Evolutionary conservation across 1,284 basidiomycete genomes (phyloP).

Genomic region (Veloporphyrellus conicus): DNA sequence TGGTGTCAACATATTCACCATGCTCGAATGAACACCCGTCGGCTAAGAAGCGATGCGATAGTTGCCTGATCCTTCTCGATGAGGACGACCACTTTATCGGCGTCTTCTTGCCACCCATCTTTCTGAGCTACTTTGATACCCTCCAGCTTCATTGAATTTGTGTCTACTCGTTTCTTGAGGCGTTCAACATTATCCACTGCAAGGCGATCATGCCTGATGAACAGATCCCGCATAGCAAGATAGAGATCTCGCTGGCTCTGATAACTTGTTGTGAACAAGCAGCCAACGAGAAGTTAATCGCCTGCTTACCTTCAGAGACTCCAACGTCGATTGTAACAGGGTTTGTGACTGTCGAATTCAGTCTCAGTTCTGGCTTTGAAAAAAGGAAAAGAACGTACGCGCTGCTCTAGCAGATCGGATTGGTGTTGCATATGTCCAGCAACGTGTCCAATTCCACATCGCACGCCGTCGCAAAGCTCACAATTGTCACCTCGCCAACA

Average conservation of each 20-base stretch:
- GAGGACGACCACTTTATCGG: constrained; percentile 60
- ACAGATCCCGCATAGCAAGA: constrained; percentile 77
- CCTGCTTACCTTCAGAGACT: constrained; percentile 62
- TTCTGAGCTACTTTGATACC: constrained; percentile 62
- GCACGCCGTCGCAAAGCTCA: constrained; percentile 77
- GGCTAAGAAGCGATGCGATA: constrained; percentile 64
- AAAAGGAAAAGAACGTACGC: constrained; percentile 51
- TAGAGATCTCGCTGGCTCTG: constrained; percentile 86
- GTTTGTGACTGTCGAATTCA: constrained; percentile 45
- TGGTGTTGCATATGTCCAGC: constrained; percentile 70
- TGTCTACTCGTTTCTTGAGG: constrained; percentile 79
- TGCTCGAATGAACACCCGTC: constrained; percentile 79
- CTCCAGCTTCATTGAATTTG: constrained; percentile 71
- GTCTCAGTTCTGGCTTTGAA: neutral
- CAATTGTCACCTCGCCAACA: constrained; percentile 80
- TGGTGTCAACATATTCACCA: constrained; percentile 48
- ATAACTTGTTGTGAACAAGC: constrained; percentile 16
- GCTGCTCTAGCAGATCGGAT: constrained; percentile 71
- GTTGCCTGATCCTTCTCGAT: constrained; percentile 77
- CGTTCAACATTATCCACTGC: constrained; percentile 83
- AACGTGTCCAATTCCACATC: constrained; percentile 63
- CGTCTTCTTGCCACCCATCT: constrained; percentile 80
- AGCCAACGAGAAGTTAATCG: neutral
- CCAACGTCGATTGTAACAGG: constrained; percentile 63
- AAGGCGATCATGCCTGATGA: constrained; percentile 76